Percentiles rank a stretch among this genome's conserved stretches.
phyloP scores from a whole-genome alignment of 257 asterid genomes.

The Orobanche coerulescens region DNA sequence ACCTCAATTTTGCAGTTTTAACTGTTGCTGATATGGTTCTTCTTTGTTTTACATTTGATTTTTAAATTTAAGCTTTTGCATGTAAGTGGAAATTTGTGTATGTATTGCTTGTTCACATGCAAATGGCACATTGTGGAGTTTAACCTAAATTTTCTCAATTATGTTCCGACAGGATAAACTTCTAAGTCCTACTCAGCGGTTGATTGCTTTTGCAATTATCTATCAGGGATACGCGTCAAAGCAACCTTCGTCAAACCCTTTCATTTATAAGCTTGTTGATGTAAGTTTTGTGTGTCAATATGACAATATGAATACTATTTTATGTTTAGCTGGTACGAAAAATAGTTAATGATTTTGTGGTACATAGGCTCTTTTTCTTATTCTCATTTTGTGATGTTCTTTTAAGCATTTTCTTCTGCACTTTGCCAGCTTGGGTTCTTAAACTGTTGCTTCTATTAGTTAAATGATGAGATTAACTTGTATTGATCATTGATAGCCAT shows the following conservation, averaged over 20 bases:
- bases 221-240: conserved; percentile 67
- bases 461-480: conserved; percentile 8
- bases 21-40: neutral
- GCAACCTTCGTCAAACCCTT: conserved; percentile 69
- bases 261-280: conserved; percentile 58
- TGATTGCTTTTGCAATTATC: conserved; percentile 69
- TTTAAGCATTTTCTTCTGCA: neutral
- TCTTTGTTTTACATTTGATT: neutral
- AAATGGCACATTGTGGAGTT: conserved; percentile 1
- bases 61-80: no score
- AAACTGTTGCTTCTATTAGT: conserved; percentile 6
- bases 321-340: no score
- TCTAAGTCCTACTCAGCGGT: conserved; percentile 57
- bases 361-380: no score
- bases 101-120: conserved; percentile 5
- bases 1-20: neutral
- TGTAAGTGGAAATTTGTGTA: neutral
- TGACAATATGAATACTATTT: conserved; percentile 11
- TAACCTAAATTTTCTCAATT: conserved; percentile 3
- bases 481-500: conserved; percentile 10
- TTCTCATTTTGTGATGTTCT: conserved; percentile 5
- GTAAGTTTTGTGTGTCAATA: conserved; percentile 46
- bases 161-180: conserved; percentile 52
- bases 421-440: neutral
- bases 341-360: no score